These are phyloP conservation scores for Ambrosia hybrid DNA, from an alignment of 140 eudicot species.

Conservation along the genomic window DNA sequence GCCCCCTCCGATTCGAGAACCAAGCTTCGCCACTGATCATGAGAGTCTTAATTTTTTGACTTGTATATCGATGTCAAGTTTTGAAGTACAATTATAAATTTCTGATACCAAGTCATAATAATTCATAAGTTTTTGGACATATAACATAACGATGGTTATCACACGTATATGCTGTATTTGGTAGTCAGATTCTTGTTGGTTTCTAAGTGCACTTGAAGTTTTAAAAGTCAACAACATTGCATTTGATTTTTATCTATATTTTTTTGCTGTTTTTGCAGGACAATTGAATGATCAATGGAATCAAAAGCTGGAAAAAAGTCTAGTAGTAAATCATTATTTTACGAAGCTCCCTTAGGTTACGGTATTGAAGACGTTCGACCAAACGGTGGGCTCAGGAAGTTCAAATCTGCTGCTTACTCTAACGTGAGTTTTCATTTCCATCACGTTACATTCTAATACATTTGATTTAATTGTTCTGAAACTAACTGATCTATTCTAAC, in stretches of 20 bases:
- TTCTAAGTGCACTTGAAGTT: constrained; percentile 7
- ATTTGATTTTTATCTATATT: constrained; percentile 14
- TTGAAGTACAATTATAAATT: background rate
- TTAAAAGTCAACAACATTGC: background rate
- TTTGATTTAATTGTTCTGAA: constrained; percentile 1
- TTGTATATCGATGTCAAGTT: too few species aligned
- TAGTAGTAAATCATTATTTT: constrained; percentile 65
- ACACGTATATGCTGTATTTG: background rate
- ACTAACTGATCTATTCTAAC: background rate
- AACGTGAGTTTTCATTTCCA: constrained; percentile 54
- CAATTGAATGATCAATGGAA: constrained; percentile 86
- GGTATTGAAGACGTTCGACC: constrained; percentile 95
- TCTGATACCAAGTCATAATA: background rate
- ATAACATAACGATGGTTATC: background rate
- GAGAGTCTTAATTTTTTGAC: too few species aligned
- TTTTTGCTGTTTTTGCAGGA: constrained; percentile 30
- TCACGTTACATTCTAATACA: background rate
- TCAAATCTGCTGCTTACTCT: constrained; percentile 96
- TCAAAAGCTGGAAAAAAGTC: constrained; percentile 75
- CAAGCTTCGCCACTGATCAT: too few species aligned
- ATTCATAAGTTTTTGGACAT: background rate
- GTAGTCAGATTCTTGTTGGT: background rate
- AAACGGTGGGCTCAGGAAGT: constrained; percentile 79
- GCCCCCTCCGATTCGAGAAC: too few species aligned
- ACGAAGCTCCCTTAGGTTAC: constrained; percentile 95